phyloP scores from a whole-genome alignment of 2,329 filamentous ascomycete species.

The Fusarium nisikadoi region DNA sequence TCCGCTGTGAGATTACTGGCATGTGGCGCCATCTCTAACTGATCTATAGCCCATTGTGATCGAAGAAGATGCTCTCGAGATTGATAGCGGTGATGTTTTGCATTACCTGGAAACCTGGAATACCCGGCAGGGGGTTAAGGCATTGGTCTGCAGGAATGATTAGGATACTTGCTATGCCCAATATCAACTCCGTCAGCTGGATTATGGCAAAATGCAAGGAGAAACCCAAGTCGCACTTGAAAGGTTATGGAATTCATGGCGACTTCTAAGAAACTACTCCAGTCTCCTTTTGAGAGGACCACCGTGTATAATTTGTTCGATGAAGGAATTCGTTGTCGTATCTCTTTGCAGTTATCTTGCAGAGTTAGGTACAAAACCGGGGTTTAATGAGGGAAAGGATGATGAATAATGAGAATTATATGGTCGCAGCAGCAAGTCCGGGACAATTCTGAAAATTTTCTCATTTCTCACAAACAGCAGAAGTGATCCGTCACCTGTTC shows the following conservation, averaged over 20 bases:
- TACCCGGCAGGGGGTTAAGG: not conserved
- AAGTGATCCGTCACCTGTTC: not conserved
- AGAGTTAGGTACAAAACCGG: not conserved
- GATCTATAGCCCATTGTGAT: slow-evolving; percentile 13
- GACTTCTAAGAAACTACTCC: not conserved
- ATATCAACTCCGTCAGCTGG: not conserved
- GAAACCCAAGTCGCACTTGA: slow-evolving; percentile 6
- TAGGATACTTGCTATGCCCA: not conserved
- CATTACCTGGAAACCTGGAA: not conserved
- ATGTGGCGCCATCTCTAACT: not conserved
- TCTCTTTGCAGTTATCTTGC: not conserved
- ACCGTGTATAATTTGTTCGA: not conserved
- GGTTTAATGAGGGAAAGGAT: not conserved
- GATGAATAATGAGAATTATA: not conserved
- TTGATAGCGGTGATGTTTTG: not conserved
- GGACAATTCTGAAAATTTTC: too few species aligned
- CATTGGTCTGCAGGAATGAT: not conserved
- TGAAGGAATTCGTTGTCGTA: not conserved
- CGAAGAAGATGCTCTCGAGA: not conserved
- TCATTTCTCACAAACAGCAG: not conserved
- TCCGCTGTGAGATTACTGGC: not conserved
- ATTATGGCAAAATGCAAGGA: not conserved
- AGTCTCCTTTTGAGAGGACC: not conserved
- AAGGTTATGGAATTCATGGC: slow-evolving; percentile 2
- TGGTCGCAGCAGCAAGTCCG: not conserved